phyloP scores from a whole-genome alignment of 2,329 filamentous ascomycete species.

The Penicillium crustosum region DNA sequence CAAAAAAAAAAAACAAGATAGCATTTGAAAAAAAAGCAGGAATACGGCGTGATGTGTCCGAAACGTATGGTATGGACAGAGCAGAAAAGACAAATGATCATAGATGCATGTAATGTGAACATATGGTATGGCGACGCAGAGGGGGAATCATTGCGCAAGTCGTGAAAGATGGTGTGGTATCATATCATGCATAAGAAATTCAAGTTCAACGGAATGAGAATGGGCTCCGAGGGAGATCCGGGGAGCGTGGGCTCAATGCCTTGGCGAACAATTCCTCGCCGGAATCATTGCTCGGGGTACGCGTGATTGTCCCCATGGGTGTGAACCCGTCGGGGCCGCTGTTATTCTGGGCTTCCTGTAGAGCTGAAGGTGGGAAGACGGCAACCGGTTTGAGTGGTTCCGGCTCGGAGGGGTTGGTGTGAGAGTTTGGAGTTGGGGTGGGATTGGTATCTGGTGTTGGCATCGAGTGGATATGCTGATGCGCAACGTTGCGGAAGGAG shows the following conservation, averaged over 20 bases:
- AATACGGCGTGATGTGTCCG: slow-evolving; percentile 5
- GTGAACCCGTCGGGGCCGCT: slow-evolving; percentile 26
- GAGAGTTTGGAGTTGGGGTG: slow-evolving; percentile 25
- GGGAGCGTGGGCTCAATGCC: slow-evolving; percentile 80
- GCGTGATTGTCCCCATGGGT: slow-evolving; percentile 26
- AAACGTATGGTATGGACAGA: not conserved
- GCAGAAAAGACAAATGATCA: slow-evolving; percentile 4
- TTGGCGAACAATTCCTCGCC: slow-evolving; percentile 86
- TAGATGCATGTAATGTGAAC: slow-evolving; percentile 13
- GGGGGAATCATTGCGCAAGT: slow-evolving; percentile 30
- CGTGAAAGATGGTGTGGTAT: slow-evolving; percentile 10
- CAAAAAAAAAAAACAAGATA: not conserved
- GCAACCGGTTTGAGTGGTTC: slow-evolving; percentile 35
- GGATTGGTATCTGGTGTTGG: slow-evolving; percentile 25
- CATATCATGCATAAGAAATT: slow-evolving; percentile 8
- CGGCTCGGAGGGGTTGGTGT: slow-evolving; percentile 7
- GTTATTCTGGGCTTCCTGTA: slow-evolving; percentile 38
- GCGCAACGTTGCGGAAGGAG: slow-evolving; percentile 53
- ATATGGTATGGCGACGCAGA: slow-evolving; percentile 17
- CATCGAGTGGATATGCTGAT: slow-evolving; percentile 14
- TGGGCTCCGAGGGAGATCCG: slow-evolving; percentile 80
- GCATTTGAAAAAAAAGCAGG: slow-evolving; percentile 13
- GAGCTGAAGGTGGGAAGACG: slow-evolving; percentile 39
- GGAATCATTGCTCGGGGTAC: slow-evolving; percentile 48
- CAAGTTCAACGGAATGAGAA: slow-evolving; percentile 60